A percentile compares a stretch with the other conserved stretches of the same genome.
phyloP scores from a whole-genome alignment of 2,329 filamentous ascomycete species.

The Neofusicoccum sp. region DNA sequence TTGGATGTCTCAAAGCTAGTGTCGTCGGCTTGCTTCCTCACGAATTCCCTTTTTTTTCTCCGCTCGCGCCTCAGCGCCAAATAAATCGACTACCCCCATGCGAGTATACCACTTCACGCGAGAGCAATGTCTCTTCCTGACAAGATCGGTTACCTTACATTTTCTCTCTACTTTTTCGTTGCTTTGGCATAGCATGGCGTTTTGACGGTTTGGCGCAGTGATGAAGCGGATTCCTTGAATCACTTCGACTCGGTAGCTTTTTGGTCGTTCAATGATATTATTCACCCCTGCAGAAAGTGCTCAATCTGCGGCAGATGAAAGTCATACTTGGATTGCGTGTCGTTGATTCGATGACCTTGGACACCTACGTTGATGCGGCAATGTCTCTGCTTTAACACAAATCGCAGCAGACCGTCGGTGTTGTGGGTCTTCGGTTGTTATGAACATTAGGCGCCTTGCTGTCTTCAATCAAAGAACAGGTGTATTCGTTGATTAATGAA shows the following conservation, averaged over 20 bases:
- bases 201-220: slow-evolving; percentile 3
- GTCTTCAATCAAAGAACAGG: no score
- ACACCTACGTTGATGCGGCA: no score
- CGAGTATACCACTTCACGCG: slow-evolving; percentile 15
- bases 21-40: neutral
- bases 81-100: neutral
- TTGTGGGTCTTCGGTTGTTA: no score
- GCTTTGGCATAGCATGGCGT: slow-evolving; percentile 19
- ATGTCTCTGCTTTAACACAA: no score
- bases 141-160: neutral
- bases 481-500: no score
- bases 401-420: no score
- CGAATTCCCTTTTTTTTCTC: neutral
- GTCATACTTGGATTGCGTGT: no score
- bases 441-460: no score
- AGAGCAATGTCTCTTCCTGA: neutral
- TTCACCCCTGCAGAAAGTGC: slow-evolving; percentile 4
- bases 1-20: neutral
- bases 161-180: slow-evolving; percentile 2
- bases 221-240: slow-evolving; percentile 1
- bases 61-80: neutral
- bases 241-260: neutral
- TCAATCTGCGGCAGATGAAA: neutral
- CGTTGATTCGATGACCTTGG: no score
- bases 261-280: slow-evolving; percentile 4